Evolutionary conservation across 176 grass and related monocot species (phyloP).

Genomic region (Rhynchospora tenuis): DNA sequence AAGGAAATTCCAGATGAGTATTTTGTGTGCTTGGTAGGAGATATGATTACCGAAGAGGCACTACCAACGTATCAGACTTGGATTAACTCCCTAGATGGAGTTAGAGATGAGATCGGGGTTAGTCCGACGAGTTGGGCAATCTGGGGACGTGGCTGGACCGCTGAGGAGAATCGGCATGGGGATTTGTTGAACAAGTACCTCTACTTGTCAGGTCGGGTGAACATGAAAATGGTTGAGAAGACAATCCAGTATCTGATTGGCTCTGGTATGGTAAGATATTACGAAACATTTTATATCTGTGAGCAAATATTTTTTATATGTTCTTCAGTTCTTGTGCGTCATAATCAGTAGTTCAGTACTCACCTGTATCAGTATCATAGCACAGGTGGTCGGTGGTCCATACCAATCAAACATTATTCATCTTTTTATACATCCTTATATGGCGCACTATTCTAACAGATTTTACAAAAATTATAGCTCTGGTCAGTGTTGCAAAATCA

Average conservation of each 20-base stretch:
- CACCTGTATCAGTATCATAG: too few relatives aligned
- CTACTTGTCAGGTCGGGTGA: slow-evolving; percentile 55
- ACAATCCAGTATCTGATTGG: slow-evolving; percentile 69
- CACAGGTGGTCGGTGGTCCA: not conserved
- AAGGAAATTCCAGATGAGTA: slow-evolving; percentile 70
- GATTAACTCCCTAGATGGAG: slow-evolving; percentile 63
- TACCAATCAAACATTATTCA: too few relatives aligned
- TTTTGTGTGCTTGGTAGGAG: slow-evolving; percentile 68
- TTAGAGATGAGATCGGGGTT: slow-evolving; percentile 59
- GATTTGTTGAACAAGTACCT: slow-evolving; percentile 69
- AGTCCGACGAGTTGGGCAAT: slow-evolving; percentile 62
- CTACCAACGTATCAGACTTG: slow-evolving; percentile 68
- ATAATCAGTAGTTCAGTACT: too few relatives aligned
- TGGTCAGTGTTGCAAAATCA: too few relatives aligned
- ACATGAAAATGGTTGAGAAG: slow-evolving; percentile 68
- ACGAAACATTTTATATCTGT: not conserved
- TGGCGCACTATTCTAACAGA: too few relatives aligned
- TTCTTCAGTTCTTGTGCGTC: too few relatives aligned
- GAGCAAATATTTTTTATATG: too few relatives aligned
- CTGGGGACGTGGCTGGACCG: slow-evolving; percentile 66
- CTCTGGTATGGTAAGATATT: slow-evolving; percentile 48
- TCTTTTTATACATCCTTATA: too few relatives aligned
- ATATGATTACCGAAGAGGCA: slow-evolving; percentile 71
- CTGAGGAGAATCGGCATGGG: slow-evolving; percentile 66
- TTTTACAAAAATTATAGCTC: too few relatives aligned